Conservation (phyloP, 345 rosid genomes). For the Citrus inodora region DNA sequence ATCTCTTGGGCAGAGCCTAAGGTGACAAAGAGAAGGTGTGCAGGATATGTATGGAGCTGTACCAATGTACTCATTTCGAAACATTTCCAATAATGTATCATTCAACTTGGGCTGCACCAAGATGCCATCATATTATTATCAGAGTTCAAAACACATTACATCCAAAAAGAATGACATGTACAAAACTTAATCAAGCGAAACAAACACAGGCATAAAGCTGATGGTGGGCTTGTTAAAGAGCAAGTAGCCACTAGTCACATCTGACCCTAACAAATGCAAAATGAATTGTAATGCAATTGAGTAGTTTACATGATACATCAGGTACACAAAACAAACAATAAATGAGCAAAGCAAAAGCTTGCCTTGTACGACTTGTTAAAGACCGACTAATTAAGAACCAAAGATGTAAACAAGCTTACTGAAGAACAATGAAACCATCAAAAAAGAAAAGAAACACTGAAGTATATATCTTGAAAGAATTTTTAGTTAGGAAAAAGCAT, state of each 20-base stretch:
- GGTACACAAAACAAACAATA: background rate
- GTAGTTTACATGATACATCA: background rate
- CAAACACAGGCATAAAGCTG: background rate
- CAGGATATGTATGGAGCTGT: slow-evolving; percentile 84
- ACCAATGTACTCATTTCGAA: slow-evolving; percentile 83
- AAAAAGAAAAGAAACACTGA: background rate
- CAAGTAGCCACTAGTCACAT: background rate
- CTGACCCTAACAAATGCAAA: background rate
- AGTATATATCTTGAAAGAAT: background rate
- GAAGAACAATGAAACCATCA: background rate
- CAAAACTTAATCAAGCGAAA: background rate
- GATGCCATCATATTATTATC: slow-evolving; percentile 2
- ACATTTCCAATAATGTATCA: slow-evolving; percentile 77
- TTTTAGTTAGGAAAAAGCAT: background rate
- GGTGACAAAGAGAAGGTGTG: slow-evolving; percentile 81
- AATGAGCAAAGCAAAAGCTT: background rate
- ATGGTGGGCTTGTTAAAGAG: background rate
- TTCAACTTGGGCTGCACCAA: slow-evolving; percentile 82
- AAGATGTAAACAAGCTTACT: background rate
- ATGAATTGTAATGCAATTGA: background rate
- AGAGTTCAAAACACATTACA: background rate
- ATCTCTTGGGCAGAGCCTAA: slow-evolving; percentile 72
- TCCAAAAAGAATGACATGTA: background rate
- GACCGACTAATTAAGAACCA: background rate
- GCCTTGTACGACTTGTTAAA: background rate